phyloP scores from a whole-genome alignment of 2,329 filamentous ascomycete species.

The Xylariaceae sp. region DNA sequence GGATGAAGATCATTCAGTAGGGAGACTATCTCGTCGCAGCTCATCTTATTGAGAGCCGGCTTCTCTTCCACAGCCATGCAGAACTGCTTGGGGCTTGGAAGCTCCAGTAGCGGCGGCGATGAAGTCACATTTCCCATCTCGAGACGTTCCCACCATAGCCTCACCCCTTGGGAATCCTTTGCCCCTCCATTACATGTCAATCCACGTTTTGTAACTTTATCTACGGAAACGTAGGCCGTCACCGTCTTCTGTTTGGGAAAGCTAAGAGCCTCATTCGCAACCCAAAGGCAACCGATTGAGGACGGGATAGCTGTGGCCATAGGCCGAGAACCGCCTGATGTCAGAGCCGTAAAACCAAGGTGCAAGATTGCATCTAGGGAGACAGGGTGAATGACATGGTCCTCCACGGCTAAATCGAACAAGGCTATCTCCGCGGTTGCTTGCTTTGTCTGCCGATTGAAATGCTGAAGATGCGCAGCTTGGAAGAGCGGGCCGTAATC shows the following conservation, averaged over 20 bases:
- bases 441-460: too few relatives aligned
- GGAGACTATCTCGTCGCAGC: neutral
- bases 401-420: neutral
- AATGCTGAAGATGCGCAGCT: slow-evolving; percentile 1
- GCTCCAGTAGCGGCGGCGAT: neutral
- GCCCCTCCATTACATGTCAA: slow-evolving; percentile 4
- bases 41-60: slow-evolving; percentile 5
- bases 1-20: too few relatives aligned
- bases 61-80: slow-evolving; percentile 14
- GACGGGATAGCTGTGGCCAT: slow-evolving; percentile 15
- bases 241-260: neutral
- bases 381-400: slow-evolving; percentile 16
- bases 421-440: neutral
- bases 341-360: slow-evolving; percentile 8
- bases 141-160: slow-evolving; percentile 12
- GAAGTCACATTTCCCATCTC: slow-evolving; percentile 5
- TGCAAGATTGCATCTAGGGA: slow-evolving; percentile 15
- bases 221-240: neutral
- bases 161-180: neutral
- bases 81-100: slow-evolving; percentile 8
- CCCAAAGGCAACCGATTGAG: slow-evolving; percentile 10
- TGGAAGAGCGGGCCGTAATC: neutral
- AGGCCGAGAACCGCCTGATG: slow-evolving; percentile 4
- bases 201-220: neutral
- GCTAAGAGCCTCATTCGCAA: slow-evolving; percentile 5